Percentiles rank a stretch among this genome's conserved stretches.
phyloP scores from a whole-genome alignment of 164 flowering plant genomes.

The Nymphaea thermarum region DNA sequence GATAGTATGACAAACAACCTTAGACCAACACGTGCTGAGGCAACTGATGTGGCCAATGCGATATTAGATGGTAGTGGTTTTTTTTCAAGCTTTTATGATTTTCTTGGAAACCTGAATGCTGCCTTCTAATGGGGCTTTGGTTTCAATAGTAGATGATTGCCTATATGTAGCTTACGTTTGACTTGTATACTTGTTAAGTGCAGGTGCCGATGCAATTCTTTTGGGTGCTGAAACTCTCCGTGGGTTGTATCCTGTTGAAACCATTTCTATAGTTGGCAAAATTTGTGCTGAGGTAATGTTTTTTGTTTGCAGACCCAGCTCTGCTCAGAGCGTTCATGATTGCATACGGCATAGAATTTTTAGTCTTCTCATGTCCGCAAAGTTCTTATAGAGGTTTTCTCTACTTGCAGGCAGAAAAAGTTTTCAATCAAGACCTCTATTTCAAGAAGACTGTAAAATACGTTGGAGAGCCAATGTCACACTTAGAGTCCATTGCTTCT shows the following conservation, averaged over 20 bases:
- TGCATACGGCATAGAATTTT: no score
- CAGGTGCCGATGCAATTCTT: conserved; percentile 90
- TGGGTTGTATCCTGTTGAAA: conserved; percentile 78
- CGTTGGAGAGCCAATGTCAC: conserved; percentile 87
- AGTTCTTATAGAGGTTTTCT: background rate
- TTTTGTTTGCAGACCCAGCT: background rate
- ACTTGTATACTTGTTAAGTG: conserved; percentile 1
- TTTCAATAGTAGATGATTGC: background rate
- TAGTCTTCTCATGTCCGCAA: no score
- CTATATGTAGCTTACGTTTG: background rate
- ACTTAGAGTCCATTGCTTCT: conserved; percentile 92
- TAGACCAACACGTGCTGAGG: conserved; percentile 94
- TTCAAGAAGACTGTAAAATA: conserved; percentile 76
- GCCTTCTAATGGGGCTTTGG: background rate
- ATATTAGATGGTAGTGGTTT: conserved; percentile 53
- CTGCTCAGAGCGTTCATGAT: no score
- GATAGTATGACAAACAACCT: conserved; percentile 93
- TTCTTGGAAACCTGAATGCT: no score
- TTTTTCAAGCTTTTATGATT: background rate
- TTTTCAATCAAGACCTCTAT: conserved; percentile 70
- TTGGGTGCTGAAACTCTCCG: conserved; percentile 88
- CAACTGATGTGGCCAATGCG: conserved; percentile 89
- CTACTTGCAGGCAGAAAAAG: conserved; percentile 79
- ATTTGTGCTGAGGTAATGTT: conserved; percentile 71
- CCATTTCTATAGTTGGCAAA: conserved; percentile 74